Evolutionary conservation across 2,329 filamentous ascomycete species (phyloP), one percentile per base, ranked within the genome.

Genomic region (Monosporascus sp.): DNA sequence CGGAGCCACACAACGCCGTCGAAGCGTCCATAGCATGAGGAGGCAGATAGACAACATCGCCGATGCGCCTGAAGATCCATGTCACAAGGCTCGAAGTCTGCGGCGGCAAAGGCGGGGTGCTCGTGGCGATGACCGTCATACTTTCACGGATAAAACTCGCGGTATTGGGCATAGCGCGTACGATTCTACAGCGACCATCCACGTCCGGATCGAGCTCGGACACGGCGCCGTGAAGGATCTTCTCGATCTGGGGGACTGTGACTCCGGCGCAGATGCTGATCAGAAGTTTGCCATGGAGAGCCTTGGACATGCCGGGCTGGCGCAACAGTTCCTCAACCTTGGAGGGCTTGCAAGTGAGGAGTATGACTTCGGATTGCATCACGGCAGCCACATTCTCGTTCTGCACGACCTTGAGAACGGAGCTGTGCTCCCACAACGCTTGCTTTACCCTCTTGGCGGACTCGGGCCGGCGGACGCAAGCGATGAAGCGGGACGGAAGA

Each of bases 161-260:
- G 0, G 88, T 92, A 74, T 95, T 95, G 61, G 90, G 90, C 82
- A 95, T 90, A 51, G 87, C 89, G 35, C 90, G 80, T 5, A 95
- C 85, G 45, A 94, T 78, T 43, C 81, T 76, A 69, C 82, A 88
- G 39, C 75, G 72, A 27, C 76, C 75, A 52, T 75, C 74, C 52
- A 72, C 67, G 5, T 72, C 71, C 17, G 73, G 68, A 59, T 73
- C 71, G 56, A 76, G 70, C n/a, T 71, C 70, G 38, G 77, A 74
- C 20, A 78, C 71, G 9, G 75, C 72, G 25, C 79, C 78, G 63
- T 88, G 84, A 14, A 93, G 70, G 35, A 82, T 79, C 17, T 73
- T 72, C 63, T 86, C 80, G 57, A 96, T 83, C 63, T 91, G 83
- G 48, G 81, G 70, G 17, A 83, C 81, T 2, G 86, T 84, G 22